A percentile compares a stretch with the other conserved stretches of the same genome.
phyloP scores from a whole-genome alignment of 495 filamentous ascomycete genomes.

The Parachaetomium inaequale region DNA sequence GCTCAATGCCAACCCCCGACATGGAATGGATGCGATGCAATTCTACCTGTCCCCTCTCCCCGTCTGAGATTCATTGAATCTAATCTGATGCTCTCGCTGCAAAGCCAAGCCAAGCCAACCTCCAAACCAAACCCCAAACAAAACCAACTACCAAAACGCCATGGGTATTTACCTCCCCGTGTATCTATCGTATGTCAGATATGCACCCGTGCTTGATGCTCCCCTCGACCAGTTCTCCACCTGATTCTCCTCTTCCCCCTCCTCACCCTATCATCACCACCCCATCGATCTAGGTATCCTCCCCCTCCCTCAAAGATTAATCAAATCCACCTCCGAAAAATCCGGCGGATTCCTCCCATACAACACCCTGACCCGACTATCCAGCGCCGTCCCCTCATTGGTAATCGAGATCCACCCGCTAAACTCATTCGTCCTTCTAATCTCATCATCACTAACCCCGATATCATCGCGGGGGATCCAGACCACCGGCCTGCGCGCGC shows the following conservation, averaged over 20 bases:
- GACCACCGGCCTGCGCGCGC: slow-evolving; percentile 79
- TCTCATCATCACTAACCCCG: slow-evolving; percentile 88
- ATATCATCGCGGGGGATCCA: slow-evolving; percentile 95
- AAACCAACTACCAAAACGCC: neutral
- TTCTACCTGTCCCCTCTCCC: neutral
- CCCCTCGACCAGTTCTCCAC: neutral
- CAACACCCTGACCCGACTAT: slow-evolving; percentile 78
- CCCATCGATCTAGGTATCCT: too few species aligned
- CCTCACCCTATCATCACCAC: neutral
- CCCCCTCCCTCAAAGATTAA: slow-evolving; percentile 59
- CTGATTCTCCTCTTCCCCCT: neutral
- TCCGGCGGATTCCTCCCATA: slow-evolving; percentile 88
- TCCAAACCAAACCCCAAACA: neutral
- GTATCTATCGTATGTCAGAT: neutral
- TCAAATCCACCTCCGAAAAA: slow-evolving; percentile 86
- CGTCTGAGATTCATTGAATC: neutral
- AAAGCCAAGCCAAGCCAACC: neutral
- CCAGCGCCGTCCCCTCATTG: slow-evolving; percentile 84
- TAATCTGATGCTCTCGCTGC: neutral
- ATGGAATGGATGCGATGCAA: neutral
- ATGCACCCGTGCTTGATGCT: neutral
- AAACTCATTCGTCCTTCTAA: slow-evolving; percentile 69
- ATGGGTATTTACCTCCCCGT: neutral
- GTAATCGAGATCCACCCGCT: slow-evolving; percentile 88
- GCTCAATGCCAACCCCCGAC: neutral